Base-by-base conservation (phyloP, 805 yeast species). In the Spathaspora passalidarum region DNA sequence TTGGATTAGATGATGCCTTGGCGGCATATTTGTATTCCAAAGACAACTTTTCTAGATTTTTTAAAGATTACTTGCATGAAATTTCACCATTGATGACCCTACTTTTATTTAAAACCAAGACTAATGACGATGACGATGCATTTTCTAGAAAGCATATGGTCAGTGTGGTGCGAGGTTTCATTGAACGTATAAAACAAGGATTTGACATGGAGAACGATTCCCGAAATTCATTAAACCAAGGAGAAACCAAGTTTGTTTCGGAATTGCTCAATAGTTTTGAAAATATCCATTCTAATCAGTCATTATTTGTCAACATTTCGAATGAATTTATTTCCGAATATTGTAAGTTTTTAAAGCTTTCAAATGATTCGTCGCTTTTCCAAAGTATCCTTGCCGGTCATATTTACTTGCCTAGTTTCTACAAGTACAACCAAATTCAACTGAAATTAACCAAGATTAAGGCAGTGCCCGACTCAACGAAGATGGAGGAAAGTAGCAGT, bases 331-430 rank as follows among this genome's bases (percentile, higher is more conserved):
- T 68, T 8, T 64, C 72, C 1, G 69, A 64, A 45, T 72, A 57
- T 48, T 72, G 76, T 45, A 60, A 63, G 32, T 65, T 63, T 39
- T 54, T 69, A 60, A 56, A 56, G 18, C 61, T 72, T 11, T 66
- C 72, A 4, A 66, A 65, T 40, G 73, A 71, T 49, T 68, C 74
- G 2, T 66, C 75, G 5, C 52, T 72, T 32, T 72, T 71, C 56
- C 75, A 71, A 51, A 56, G 66, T 45, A 47, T 69, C 3, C 52
- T 72, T 34, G 71, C 75, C 1, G 76, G 76, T 1, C 62, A 59
- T 49, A 61, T 70, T 37, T 68, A 69, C 51, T 55, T 72, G 34
- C 75, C 76, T 22, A 68, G 67, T 49, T 72, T 71, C 57, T 59
- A 71, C 59, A 71, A 71, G 51, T 72, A 62, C 48, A 71, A 61